phyloP scores from a whole-genome alignment of 1,284 basidiomycete species.

The Rhodotorula sp. region DNA sequence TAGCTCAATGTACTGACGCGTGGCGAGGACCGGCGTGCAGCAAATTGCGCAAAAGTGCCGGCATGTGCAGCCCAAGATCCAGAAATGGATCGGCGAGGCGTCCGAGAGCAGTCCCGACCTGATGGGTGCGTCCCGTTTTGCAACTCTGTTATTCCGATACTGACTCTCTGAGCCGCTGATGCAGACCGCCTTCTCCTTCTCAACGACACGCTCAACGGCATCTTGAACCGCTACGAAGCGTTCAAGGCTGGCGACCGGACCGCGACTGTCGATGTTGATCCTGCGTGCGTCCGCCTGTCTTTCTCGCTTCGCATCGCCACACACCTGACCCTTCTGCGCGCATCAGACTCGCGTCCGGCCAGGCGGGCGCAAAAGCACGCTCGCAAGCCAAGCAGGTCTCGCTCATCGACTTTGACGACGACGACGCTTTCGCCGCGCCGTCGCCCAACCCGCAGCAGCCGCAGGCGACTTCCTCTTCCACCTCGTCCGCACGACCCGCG shows the following conservation, averaged over 20 bases:
- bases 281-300: slow-evolving; percentile 46
- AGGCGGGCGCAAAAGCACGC: slow-evolving; percentile 27
- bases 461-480: neutral
- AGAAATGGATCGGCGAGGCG: slow-evolving; percentile 97
- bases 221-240: slow-evolving; percentile 83
- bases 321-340: neutral
- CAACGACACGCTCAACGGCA: slow-evolving; percentile 96
- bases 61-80: slow-evolving; percentile 87
- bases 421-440: slow-evolving; percentile 38
- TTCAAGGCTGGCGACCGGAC: slow-evolving; percentile 85
- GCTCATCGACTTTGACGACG: slow-evolving; percentile 47
- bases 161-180: no score
- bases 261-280: slow-evolving; percentile 61
- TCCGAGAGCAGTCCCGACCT: slow-evolving; percentile 67
- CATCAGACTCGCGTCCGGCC: neutral
- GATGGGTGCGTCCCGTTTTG: slow-evolving; percentile 63
- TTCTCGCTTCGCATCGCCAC: no score
- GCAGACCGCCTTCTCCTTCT: slow-evolving; percentile 88
- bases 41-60: slow-evolving; percentile 86
- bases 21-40: slow-evolving; percentile 50
- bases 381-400: slow-evolving; percentile 41
- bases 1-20: neutral
- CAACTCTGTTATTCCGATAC: neutral
- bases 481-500: neutral
- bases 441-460: slow-evolving; percentile 2